phyloP scores from a whole-genome alignment of 805 yeast genomes.

The Kuraishia molischiana region DNA sequence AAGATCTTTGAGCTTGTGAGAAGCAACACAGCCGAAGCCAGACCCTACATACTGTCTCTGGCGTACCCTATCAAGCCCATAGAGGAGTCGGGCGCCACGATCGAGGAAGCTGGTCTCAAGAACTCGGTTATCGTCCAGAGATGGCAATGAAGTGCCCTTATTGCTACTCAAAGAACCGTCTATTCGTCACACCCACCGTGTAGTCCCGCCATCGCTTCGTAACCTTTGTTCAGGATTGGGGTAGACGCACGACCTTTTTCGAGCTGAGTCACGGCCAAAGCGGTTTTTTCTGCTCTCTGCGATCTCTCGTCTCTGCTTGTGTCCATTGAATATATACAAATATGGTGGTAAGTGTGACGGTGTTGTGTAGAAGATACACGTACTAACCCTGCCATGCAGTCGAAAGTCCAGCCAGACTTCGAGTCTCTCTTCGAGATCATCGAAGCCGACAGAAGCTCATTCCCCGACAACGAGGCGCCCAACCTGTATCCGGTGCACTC shows the following conservation, averaged over 20 bases:
- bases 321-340: no score
- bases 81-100: slow-evolving; percentile 42
- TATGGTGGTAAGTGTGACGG: slow-evolving; percentile 1
- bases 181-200: no score
- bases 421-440: slow-evolving; percentile 32
- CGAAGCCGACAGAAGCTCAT: slow-evolving; percentile 21
- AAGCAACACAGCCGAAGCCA: slow-evolving; percentile 28
- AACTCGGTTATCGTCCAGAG: slow-evolving; percentile 89
- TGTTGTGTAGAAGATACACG: not conserved
- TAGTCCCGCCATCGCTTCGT: no score
- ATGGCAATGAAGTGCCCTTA: slow-evolving; percentile 52
- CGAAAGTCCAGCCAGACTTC: slow-evolving; percentile 39
- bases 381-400: not conserved
- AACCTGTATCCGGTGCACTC: slow-evolving; percentile 80
- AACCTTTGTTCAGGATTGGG: no score
- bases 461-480: slow-evolving; percentile 22
- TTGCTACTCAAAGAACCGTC: no score
- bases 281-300: no score
- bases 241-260: no score
- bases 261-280: no score
- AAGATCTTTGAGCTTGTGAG: slow-evolving; percentile 62
- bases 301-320: no score
- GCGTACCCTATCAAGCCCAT: slow-evolving; percentile 78
- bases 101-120: slow-evolving; percentile 66
- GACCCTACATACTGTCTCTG: slow-evolving; percentile 59